A percentile compares a stretch with the other conserved stretches of the same genome.
Evolutionary conservation across 768 basidiomycete genomes (phyloP).

Genomic region (Auriscalpium orientale): DNA sequence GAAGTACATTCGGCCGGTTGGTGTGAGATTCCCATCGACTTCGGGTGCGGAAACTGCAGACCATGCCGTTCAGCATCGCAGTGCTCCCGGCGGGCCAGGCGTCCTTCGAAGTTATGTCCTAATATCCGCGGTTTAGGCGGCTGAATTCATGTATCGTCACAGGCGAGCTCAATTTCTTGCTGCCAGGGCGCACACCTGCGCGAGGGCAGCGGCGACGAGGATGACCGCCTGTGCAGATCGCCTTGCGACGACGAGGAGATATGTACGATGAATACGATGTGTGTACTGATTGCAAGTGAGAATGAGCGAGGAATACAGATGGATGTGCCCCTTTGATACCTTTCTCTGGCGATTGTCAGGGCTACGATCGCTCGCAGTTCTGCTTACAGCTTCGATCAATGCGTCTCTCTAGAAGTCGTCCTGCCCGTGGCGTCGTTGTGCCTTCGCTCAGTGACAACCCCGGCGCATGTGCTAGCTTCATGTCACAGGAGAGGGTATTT

Average conservation of each 20-base stretch:
- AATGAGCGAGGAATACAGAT: too few species aligned
- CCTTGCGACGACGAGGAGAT: conserved; percentile 43
- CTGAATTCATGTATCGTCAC: not conserved
- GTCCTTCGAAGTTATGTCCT: conserved; percentile 53
- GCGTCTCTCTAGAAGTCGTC: too few species aligned
- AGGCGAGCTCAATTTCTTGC: conserved; percentile 64
- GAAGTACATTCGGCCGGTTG: conserved; percentile 49
- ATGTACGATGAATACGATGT: conserved; percentile 21
- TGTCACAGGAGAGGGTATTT: too few species aligned
- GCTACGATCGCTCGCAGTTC: too few species aligned
- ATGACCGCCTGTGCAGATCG: conserved; percentile 65
- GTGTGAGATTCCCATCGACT: conserved; percentile 52
- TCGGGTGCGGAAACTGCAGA: conserved; percentile 48
- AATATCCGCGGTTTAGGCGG: too few species aligned
- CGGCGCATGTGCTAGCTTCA: too few species aligned
- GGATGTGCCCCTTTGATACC: too few species aligned
- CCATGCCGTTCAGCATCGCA: conserved; percentile 34
- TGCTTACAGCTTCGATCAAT: too few species aligned
- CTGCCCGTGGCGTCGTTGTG: too few species aligned
- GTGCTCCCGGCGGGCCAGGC: conserved; percentile 46
- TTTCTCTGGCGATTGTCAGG: too few species aligned
- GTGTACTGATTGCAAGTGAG: too few species aligned
- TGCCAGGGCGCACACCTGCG: conserved; percentile 34
- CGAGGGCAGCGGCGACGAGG: conserved; percentile 40
- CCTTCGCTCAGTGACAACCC: too few species aligned